Evolutionary conservation across 202 grass and related monocot genomes (phyloP).

Genomic region (Panicum hallii): DNA sequence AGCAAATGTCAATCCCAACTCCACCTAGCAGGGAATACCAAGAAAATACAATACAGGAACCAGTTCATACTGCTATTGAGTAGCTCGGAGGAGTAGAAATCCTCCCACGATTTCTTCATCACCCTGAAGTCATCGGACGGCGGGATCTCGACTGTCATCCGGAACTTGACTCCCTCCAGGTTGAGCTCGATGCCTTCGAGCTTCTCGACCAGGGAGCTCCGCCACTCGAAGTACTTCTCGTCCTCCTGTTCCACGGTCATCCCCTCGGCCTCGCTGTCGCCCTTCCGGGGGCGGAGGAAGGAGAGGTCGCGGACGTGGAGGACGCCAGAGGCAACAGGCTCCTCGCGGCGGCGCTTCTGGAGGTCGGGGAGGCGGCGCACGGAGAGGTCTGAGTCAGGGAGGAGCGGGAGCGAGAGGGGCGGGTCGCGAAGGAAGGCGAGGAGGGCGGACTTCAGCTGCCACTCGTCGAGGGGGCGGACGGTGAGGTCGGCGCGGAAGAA

Average conservation of each 20-base stretch:
- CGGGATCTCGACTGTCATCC: conserved; percentile 73
- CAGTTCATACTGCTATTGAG: conserved; percentile 56
- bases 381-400: conserved; percentile 71
- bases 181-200: conserved; percentile 86
- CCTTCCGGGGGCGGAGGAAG: conserved; percentile 52
- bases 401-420: conserved; percentile 56
- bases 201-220: conserved; percentile 66
- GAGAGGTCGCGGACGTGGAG: conserved; percentile 75
- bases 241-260: conserved; percentile 48
- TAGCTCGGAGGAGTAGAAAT: conserved; percentile 80
- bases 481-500: conserved; percentile 79
- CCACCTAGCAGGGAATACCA: conserved; percentile 16
- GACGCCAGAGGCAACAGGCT: conserved; percentile 78
- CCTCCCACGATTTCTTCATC: conserved; percentile 90
- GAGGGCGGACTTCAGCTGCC: conserved; percentile 81
- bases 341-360: conserved; percentile 84
- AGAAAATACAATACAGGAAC: not conserved
- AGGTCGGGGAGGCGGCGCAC: conserved; percentile 64
- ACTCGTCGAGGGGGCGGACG: conserved; percentile 83
- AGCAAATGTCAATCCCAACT: conserved; percentile 41
- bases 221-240: conserved; percentile 68
- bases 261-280: conserved; percentile 36
- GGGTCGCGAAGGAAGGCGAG: conserved; percentile 72
- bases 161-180: conserved; percentile 83
- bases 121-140: conserved; percentile 65